These are phyloP conservation scores for Naganishia kalamii DNA, from an alignment of 768 basidiomycete genomes.

Conservation along the genomic window DNA sequence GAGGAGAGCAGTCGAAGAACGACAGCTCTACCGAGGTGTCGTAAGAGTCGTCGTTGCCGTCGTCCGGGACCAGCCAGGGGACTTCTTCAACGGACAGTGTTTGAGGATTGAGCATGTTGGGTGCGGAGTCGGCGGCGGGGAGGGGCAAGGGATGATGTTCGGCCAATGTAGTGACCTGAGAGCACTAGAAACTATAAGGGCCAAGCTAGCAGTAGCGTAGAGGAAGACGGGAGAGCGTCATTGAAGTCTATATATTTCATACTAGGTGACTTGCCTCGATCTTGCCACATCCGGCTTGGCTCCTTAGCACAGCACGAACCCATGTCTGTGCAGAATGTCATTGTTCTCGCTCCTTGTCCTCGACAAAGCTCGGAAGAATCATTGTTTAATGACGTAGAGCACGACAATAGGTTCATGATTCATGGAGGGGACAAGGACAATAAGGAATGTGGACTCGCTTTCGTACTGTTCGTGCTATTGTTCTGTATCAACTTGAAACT, in stretches of 20 bases:
- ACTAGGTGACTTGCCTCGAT: no score
- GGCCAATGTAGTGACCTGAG: neutral
- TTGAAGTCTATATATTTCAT: no score
- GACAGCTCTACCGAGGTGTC: neutral
- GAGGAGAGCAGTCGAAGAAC: neutral
- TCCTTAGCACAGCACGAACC: no score
- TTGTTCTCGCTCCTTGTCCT: no score
- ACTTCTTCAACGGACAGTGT: conserved; percentile 2
- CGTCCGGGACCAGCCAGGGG: neutral
- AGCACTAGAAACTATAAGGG: no score
- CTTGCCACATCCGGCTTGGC: no score
- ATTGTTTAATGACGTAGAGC: neutral
- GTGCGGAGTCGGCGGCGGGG: neutral
- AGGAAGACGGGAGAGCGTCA: no score
- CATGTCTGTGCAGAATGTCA: no score
- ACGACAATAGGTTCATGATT: neutral
- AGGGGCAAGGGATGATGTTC: neutral
- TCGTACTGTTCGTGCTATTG: neutral
- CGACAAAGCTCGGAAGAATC: neutral
- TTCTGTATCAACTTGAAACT: conserved; percentile 1
- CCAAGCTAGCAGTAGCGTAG: no score
- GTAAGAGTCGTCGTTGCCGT: conserved; percentile 7
- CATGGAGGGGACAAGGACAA: neutral
- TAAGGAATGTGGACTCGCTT: neutral
- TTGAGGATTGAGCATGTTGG: neutral